Percentiles rank a stretch among this genome's conserved stretches.
Evolutionary conservation across 805 yeast genomes (phyloP).

Genomic region (Nakazawaea ishiwadae): DNA sequence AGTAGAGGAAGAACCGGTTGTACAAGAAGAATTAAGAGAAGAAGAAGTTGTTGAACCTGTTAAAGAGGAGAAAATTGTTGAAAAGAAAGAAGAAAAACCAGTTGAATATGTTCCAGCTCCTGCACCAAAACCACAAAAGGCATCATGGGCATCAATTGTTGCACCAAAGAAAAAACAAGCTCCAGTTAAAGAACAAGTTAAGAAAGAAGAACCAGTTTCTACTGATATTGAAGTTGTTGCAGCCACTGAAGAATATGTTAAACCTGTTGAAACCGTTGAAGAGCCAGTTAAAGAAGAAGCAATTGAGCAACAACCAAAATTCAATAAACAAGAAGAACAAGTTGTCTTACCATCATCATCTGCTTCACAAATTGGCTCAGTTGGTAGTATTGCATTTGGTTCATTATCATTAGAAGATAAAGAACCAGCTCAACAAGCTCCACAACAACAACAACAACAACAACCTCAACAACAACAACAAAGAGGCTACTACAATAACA

Average conservation of each 20-base stretch:
- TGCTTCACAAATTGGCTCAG: constrained; percentile 36
- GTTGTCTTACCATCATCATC: constrained; percentile 45
- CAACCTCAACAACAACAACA: constrained; percentile 14
- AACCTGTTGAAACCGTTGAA: constrained; percentile 1
- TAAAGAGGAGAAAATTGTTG: constrained; percentile 6
- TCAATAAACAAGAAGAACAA: constrained; percentile 22
- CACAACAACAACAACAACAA: constrained; percentile 17
- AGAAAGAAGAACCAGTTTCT: constrained; percentile 5
- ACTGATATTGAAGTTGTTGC: constrained; percentile 2
- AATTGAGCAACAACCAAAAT: background rate
- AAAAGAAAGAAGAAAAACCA: constrained; percentile 9
- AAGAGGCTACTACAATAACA: constrained; percentile 17
- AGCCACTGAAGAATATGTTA: constrained; percentile 9
- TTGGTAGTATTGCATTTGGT: constrained; percentile 52
- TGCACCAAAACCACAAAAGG: constrained; percentile 7
- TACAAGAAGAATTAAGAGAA: constrained; percentile 7
- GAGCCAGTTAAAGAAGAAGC: constrained; percentile 5
- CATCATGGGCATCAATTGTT: constrained; percentile 13
- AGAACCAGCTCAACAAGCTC: constrained; percentile 20
- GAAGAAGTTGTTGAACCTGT: constrained; percentile 1
- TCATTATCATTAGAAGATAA: constrained; percentile 46
- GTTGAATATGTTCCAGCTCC: constrained; percentile 8
- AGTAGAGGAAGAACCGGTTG: background rate
- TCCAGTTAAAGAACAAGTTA: constrained; percentile 8
- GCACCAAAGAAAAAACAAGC: constrained; percentile 14